phyloP scores from a whole-genome alignment of 805 yeast genomes.

The Ogataea angusta region DNA sequence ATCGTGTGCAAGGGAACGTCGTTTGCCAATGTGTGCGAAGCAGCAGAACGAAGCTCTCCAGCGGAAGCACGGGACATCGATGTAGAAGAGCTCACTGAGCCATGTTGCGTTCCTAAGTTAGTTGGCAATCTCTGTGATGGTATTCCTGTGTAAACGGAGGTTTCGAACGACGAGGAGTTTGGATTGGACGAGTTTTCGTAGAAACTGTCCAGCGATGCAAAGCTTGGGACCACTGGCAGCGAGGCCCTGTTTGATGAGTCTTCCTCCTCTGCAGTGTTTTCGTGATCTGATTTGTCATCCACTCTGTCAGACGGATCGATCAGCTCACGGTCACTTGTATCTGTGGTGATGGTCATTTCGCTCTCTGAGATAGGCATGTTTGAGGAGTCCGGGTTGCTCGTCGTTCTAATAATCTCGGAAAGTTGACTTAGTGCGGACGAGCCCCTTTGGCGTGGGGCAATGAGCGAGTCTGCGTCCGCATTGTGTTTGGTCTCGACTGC shows the following conservation, averaged over 20 bases:
- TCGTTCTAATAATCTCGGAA: constrained; percentile 20
- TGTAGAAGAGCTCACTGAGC: constrained; percentile 5
- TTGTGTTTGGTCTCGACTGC: constrained; percentile 22
- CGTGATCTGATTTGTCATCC: constrained; percentile 17
- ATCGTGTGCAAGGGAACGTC: constrained; percentile 14
- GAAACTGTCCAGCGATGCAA: constrained; percentile 73
- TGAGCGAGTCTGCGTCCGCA: constrained; percentile 20
- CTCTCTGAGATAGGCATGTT: constrained; percentile 10
- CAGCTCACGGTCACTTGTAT: background rate
- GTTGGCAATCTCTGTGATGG: constrained; percentile 14
- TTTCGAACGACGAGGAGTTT: constrained; percentile 1
- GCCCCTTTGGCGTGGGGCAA: constrained; percentile 11
- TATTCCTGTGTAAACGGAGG: constrained; percentile 5
- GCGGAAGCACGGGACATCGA: constrained; percentile 5
- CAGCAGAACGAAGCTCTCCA: background rate
- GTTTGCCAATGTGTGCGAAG: background rate
- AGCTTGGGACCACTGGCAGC: constrained; percentile 66
- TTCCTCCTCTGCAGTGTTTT: constrained; percentile 17
- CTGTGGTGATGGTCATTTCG: constrained; percentile 14
- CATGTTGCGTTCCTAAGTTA: constrained; percentile 2
- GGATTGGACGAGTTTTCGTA: constrained; percentile 35
- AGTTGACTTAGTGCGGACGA: constrained; percentile 22
- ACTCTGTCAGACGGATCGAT: constrained; percentile 1
- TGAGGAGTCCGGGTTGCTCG: constrained; percentile 3
- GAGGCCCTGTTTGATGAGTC: constrained; percentile 11